Evolutionary conservation across 2,329 filamentous ascomycete species (phyloP).

Genomic region (Paraphoma chrysanthemicola): DNA sequence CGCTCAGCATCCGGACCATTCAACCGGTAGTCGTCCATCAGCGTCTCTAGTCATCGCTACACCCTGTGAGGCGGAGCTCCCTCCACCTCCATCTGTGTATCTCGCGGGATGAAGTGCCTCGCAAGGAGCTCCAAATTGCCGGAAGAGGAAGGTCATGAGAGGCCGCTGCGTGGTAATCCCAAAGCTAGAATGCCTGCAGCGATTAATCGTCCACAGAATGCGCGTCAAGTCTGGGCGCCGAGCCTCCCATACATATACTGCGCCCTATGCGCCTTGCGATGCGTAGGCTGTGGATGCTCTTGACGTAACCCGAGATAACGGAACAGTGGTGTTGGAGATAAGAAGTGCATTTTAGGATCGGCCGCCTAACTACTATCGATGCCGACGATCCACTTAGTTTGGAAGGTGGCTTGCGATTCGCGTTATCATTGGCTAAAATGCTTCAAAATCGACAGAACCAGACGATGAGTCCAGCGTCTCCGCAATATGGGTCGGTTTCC

Average conservation of each 20-base stretch:
- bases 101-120: constrained; percentile 10
- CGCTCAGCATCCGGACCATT: constrained; percentile 1
- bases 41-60: background rate
- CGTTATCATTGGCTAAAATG: constrained; percentile 9
- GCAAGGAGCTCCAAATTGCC: constrained; percentile 4
- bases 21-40: background rate
- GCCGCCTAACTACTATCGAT: constrained; percentile 14
- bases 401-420: constrained; percentile 10
- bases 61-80: background rate
- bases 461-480: background rate
- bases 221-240: constrained; percentile 28
- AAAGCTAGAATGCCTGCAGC: constrained; percentile 9
- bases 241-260: constrained; percentile 17
- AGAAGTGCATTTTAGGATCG: constrained; percentile 7
- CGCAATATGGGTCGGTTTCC: background rate
- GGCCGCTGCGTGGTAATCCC: background rate
- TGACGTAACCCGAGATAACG: constrained; percentile 36
- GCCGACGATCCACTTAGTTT: constrained; percentile 14
- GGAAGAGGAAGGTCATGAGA: constrained; percentile 11
- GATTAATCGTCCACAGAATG: constrained; percentile 6
- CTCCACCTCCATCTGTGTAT: constrained; percentile 4
- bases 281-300: constrained; percentile 3
- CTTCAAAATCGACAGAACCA: background rate
- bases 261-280: constrained; percentile 16
- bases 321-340: constrained; percentile 18